Base-by-base conservation (phyloP, 1,139 yeast species). In the Taiozyma sp. region DNA sequence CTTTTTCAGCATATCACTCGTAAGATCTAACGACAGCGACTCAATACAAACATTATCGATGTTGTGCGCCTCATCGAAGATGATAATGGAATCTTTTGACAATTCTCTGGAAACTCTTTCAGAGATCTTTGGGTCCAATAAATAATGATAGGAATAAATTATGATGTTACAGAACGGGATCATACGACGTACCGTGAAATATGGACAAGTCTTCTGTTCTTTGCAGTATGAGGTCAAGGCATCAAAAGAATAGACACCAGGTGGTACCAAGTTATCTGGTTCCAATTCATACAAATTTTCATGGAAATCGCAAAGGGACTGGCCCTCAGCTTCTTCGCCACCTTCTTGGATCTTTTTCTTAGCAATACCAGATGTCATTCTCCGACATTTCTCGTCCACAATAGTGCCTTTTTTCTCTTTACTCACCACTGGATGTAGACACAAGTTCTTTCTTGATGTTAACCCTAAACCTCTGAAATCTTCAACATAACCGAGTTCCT, bases 31-130 rank as follows among this genome's bases (percentile, higher is more conserved):
- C 13, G 97, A 90, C 48, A 93, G 72, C 1, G 99, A 88, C 68
- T 93, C 99, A 54, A 93, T 93, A 73, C 99, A 93, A 52, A 93
- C 99, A 74, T 93, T 93, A 77, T 93, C 99, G 53, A 93, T 93
- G 70, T 93, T 93, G 70, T 93, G 99, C 48, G 99, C 99, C 71
- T 93, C 99, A 71, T 93, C 99, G 66, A 93, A 93, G 47, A 93
- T 95, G 56, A 93, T 88, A 54, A 93, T 93, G 53, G 96, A 81
- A 65, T 93, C 99, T 61, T 92, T 90, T 16, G 96, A 88, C 50
- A 93, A 78, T 64, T 95, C 98, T 58, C 79, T 81, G 6, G 98
- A 92, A 28, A 93, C 99, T 52, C 99, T 75, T 57, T 92, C 98
- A 4, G 98, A 96, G 67, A 93, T 93, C 65, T 95, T 93, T 29